phyloP scores from a whole-genome alignment of 306 rosid genomes.

The Prunus campanulata region DNA sequence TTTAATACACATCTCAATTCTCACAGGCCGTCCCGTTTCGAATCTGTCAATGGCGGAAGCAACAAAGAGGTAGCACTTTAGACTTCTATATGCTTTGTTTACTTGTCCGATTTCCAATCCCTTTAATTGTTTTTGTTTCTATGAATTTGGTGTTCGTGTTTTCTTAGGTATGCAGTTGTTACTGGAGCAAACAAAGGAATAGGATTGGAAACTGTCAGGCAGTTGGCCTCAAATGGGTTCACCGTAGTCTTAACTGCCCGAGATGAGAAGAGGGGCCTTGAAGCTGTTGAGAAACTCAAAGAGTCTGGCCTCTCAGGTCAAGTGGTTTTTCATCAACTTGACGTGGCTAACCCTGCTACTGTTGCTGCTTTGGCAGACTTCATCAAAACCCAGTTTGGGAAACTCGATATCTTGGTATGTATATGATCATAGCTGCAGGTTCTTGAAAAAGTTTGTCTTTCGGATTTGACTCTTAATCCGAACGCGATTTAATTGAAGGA shows the following conservation, averaged over 20 bases:
- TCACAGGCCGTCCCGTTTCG: not conserved
- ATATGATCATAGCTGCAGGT: not conserved
- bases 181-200: constrained; percentile 37
- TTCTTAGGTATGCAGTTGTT: constrained; percentile 29
- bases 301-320: constrained; percentile 14
- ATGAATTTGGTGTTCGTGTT: not conserved
- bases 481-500: no score
- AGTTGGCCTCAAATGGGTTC: constrained; percentile 29
- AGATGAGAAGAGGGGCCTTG: constrained; percentile 21
- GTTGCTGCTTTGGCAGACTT: constrained; percentile 19
- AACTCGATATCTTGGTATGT: constrained; percentile 33
- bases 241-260: constrained; percentile 26
- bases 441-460: not conserved
- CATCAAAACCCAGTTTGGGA: constrained; percentile 22
- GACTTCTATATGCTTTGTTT: not conserved
- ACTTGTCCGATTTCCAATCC: no score
- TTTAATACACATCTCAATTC: not conserved
- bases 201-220: constrained; percentile 21
- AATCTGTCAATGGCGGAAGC: constrained; percentile 8
- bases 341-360: constrained; percentile 25
- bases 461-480: no score
- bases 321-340: constrained; percentile 35
- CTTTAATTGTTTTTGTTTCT: not conserved
- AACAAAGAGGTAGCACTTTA: constrained; percentile 3
- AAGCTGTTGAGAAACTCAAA: constrained; percentile 28